phyloP scores from a whole-genome alignment of 352 stramenopile genomes.

The Globisporangium polare region DNA sequence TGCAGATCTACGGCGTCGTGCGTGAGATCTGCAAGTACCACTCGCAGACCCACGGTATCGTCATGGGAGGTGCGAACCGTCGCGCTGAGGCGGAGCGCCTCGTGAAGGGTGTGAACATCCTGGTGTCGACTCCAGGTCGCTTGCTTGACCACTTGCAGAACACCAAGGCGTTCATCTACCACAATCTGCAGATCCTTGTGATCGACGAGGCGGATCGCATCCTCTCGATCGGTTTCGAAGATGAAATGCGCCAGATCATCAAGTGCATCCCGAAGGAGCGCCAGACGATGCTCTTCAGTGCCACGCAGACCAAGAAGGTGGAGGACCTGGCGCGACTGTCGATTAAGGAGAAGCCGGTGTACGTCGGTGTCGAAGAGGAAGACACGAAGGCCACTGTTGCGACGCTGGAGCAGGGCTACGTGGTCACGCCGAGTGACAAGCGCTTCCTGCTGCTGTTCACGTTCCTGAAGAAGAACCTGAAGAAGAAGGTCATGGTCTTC shows the following conservation, averaged over 20 bases:
- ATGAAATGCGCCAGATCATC: slow-evolving; percentile 98
- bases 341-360: slow-evolving; percentile 96
- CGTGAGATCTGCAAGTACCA: slow-evolving; percentile 95
- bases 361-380: slow-evolving; percentile 95
- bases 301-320: slow-evolving; percentile 98
- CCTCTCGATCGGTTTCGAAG: slow-evolving; percentile 98
- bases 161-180: slow-evolving; percentile 97
- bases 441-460: slow-evolving; percentile 99
- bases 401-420: slow-evolving; percentile 97
- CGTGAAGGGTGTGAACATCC: slow-evolving; percentile 95
- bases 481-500: slow-evolving; percentile 99
- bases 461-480: slow-evolving; percentile 99
- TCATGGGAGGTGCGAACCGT: slow-evolving; percentile 98
- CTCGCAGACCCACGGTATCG: slow-evolving; percentile 94
- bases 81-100: slow-evolving; percentile 94
- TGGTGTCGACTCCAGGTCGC: slow-evolving; percentile 97
- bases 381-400: slow-evolving; percentile 90
- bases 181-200: slow-evolving; percentile 95
- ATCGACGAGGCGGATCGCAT: slow-evolving; percentile 99
- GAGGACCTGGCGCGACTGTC: slow-evolving; percentile 93
- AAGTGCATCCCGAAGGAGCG: slow-evolving; percentile 97
- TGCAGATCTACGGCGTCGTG: slow-evolving; percentile 99
- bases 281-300: slow-evolving; percentile 99
- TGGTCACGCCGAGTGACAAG: slow-evolving; percentile 97
- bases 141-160: slow-evolving; percentile 98